These are phyloP conservation scores for Mucor piriformis DNA, from an alignment of 371 early-diverging fungal genomes.

Conservation along the genomic window DNA sequence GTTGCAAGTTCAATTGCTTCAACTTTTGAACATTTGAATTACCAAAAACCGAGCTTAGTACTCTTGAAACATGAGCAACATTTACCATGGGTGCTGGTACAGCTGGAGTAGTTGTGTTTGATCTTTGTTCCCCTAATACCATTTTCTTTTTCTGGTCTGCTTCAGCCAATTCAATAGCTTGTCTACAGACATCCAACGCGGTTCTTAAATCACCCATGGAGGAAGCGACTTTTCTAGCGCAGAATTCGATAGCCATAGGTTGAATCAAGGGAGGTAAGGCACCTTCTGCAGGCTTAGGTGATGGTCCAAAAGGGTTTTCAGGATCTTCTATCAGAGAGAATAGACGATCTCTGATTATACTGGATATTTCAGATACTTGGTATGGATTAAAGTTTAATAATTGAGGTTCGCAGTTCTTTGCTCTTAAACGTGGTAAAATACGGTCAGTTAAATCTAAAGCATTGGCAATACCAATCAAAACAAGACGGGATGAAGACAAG, in stretches of 20 bases:
- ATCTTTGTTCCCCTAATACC: slow-evolving; percentile 31
- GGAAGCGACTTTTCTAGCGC: slow-evolving; percentile 90
- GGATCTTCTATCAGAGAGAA: slow-evolving; percentile 40
- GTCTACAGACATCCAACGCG: slow-evolving; percentile 89
- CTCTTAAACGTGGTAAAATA: slow-evolving; percentile 84
- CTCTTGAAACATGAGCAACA: slow-evolving; percentile 78
- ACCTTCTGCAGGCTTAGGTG: slow-evolving; percentile 12
- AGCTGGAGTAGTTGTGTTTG: slow-evolving; percentile 2
- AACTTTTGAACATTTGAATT: slow-evolving; percentile 66
- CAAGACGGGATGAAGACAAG: slow-evolving; percentile 64
- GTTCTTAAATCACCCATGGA: slow-evolving; percentile 90
- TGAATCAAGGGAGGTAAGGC: slow-evolving; percentile 68
- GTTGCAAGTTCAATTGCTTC: slow-evolving; percentile 73
- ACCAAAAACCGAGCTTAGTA: slow-evolving; percentile 67
- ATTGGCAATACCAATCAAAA: slow-evolving; percentile 95
- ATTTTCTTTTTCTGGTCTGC: slow-evolving; percentile 53
- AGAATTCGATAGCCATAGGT: slow-evolving; percentile 85
- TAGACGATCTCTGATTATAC: slow-evolving; percentile 83
- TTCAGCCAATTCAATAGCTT: slow-evolving; percentile 84
- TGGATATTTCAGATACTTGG: slow-evolving; percentile 75
- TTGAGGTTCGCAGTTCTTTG: slow-evolving; percentile 80
- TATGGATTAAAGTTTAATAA: slow-evolving; percentile 89
- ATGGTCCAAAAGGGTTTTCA: slow-evolving; percentile 16
- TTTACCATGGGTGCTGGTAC: slow-evolving; percentile 69
- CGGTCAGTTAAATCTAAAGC: slow-evolving; percentile 90